Percentiles rank a stretch among this genome's conserved stretches.
phyloP scores from a whole-genome alignment of 2,329 filamentous ascomycete genomes.

The Fusarium sp. region DNA sequence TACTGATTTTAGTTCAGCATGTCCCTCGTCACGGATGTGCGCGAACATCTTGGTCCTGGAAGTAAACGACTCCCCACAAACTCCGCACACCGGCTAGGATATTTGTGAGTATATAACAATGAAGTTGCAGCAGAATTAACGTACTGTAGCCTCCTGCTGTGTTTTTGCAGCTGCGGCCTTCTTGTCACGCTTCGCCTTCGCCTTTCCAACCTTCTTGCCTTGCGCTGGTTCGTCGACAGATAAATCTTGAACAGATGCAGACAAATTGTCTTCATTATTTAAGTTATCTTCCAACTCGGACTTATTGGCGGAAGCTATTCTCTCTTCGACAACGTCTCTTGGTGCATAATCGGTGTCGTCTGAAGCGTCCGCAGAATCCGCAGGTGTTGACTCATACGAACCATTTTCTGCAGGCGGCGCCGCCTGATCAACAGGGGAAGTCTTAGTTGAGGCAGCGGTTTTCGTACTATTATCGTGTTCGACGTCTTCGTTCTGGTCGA shows the following conservation, averaged over 20 bases:
- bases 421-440: neutral
- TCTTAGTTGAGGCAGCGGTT: neutral
- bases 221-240: conserved; percentile 43
- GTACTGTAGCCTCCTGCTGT: conserved; percentile 52
- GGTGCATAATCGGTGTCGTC: conserved; percentile 61
- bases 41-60: conserved; percentile 79
- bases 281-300: neutral
- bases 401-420: neutral
- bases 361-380: conserved; percentile 31
- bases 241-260: conserved; percentile 36
- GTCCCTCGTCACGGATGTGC: conserved; percentile 74
- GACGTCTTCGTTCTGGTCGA: neutral
- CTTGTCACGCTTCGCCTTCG: conserved; percentile 63
- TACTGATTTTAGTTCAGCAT: conserved; percentile 64
- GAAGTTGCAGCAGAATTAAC: conserved; percentile 28
- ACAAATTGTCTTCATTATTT: conserved; percentile 16
- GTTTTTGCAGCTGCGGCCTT: conserved; percentile 56
- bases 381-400: conserved; percentile 6
- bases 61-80: conserved; percentile 61
- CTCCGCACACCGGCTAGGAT: conserved; percentile 56
- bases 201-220: conserved; percentile 62
- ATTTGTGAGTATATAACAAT: conserved; percentile 1
- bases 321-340: conserved; percentile 57
- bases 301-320: conserved; percentile 48
- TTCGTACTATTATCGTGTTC: neutral